Base-by-base conservation (phyloP, 306 rosid species). In the Gastrolobium villosum region DNA sequence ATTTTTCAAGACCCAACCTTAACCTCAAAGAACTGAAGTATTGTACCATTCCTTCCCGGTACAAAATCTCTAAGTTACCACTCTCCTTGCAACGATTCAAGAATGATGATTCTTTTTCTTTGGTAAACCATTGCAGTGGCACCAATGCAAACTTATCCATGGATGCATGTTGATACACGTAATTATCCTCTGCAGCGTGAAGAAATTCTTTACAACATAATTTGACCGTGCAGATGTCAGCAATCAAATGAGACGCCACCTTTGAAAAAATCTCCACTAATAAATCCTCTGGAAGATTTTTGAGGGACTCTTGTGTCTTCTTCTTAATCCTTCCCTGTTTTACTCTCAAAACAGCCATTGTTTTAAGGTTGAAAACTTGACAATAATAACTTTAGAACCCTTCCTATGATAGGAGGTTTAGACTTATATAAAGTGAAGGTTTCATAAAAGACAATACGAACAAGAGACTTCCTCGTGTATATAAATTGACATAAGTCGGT, bases 21-120 rank as follows among this genome's bases (percentile, higher is more conserved):
- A 50, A n/a, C 7, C 0, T 28, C 0, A 7, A 8, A 30, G 4
- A 30, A 0, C 46, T 59, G 10, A 88, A 84, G n/a, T 77, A 88
- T 11, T 79, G 77, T 0, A 81, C 13, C 86, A 84, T 79, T 2
- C 88, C 92, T 20, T 76, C 82, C 3, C 86, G 82, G 15, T 79
- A 88, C 3, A 56, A 3, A 43, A 79, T 76, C 49, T 86, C 87
- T 1, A 57, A 4, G n/a, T 88, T 84, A 0, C 84, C 88, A 2
- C 56, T 68, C 5, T 86, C 81, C 14, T 2, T 44, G 11, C 88
- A 82, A 2, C 77, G 82, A 3, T 60, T 55, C 34, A 86, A 10
- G 35, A 86, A 84, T 0, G 65, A 72, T 0, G n/a, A 9, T 37
- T 62, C 80, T 15, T 46, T 20, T 3, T 60, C 37, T 0, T 0